phyloP scores from a whole-genome alignment of 805 yeast species.

The Candida coquimbonensis region DNA sequence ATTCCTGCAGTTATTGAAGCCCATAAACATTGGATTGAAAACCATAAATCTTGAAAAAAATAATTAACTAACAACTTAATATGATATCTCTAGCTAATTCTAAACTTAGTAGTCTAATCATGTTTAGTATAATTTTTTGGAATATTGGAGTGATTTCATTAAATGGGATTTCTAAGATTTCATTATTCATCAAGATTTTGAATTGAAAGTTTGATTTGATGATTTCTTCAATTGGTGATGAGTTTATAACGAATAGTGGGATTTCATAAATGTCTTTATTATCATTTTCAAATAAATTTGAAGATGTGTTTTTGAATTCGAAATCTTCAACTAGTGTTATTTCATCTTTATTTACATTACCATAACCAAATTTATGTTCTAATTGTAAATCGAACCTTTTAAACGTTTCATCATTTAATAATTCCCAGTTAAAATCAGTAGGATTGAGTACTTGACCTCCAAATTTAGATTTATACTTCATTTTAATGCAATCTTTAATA shows the following conservation, averaged over 20 bases:
- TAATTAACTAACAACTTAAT: too few relatives aligned
- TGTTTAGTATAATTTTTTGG: neutral
- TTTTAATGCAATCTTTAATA: slow-evolving; percentile 71
- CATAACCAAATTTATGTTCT: slow-evolving; percentile 4
- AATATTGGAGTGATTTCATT: neutral
- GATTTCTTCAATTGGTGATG: neutral
- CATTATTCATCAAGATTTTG: too few relatives aligned
- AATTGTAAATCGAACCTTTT: neutral
- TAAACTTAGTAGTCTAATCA: neutral
- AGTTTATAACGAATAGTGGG: neutral
- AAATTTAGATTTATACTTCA: slow-evolving; percentile 73
- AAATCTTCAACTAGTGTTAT: neutral
- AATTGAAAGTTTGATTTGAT: too few relatives aligned
- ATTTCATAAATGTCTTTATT: slow-evolving; percentile 3
- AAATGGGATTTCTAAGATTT: neutral
- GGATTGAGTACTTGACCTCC: slow-evolving; percentile 70
- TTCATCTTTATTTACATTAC: neutral
- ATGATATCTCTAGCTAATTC: too few relatives aligned
- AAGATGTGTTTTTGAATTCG: neutral
- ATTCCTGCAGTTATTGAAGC: slow-evolving; percentile 66
- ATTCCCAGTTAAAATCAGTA: slow-evolving; percentile 16
- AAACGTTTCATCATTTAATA: neutral
- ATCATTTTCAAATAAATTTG: neutral
- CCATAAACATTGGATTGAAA: slow-evolving; percentile 58
- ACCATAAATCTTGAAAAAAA: neutral